Percentiles rank a stretch among this genome's conserved stretches.
phyloP scores from a whole-genome alignment of 2,329 filamentous ascomycete genomes.

The Ophidiomyces ophidiicola region DNA sequence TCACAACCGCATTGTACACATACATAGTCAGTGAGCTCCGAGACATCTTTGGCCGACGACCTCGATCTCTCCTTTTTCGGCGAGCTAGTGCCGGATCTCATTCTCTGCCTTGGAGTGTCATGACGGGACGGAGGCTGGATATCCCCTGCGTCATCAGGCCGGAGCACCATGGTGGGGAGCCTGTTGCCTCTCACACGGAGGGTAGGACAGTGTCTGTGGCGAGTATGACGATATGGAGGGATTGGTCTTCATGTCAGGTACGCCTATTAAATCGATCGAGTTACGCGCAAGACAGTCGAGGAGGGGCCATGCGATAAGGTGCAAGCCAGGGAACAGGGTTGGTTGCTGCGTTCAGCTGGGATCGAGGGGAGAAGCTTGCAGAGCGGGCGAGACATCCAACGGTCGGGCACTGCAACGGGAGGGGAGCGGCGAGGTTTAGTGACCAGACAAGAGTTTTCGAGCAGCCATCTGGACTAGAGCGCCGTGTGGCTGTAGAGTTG shows the following conservation, averaged over 20 bases:
- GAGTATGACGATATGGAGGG: conserved; percentile 16
- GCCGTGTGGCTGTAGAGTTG: conserved; percentile 5
- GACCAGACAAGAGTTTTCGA: too few relatives aligned
- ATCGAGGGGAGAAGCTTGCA: not conserved
- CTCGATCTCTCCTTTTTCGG: conserved; percentile 39
- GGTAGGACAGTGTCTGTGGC: conserved; percentile 11
- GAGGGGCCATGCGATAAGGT: conserved; percentile 6
- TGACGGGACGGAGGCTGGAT: conserved; percentile 26
- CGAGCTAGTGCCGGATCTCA: conserved; percentile 34
- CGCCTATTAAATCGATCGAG: not conserved
- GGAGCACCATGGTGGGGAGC: conserved; percentile 28
- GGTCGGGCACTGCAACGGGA: too few relatives aligned
- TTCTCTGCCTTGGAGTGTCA: conserved; percentile 26
- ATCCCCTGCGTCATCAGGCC: conserved; percentile 28
- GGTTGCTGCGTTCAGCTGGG: conserved; percentile 1
- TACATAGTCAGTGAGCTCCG: conserved; percentile 41
- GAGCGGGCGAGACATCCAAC: not conserved
- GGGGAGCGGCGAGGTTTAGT: too few relatives aligned
- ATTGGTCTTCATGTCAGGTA: conserved; percentile 18
- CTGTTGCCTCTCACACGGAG: conserved; percentile 13
- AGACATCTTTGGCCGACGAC: conserved; percentile 39
- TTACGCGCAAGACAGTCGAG: not conserved
- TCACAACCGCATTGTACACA: conserved; percentile 13
- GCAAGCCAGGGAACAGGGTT: conserved; percentile 1
- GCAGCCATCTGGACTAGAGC: too few relatives aligned